These are phyloP conservation scores for Aspergillus tanneri DNA, from an alignment of 2,329 filamentous ascomycete species.

Conservation along the genomic window DNA sequence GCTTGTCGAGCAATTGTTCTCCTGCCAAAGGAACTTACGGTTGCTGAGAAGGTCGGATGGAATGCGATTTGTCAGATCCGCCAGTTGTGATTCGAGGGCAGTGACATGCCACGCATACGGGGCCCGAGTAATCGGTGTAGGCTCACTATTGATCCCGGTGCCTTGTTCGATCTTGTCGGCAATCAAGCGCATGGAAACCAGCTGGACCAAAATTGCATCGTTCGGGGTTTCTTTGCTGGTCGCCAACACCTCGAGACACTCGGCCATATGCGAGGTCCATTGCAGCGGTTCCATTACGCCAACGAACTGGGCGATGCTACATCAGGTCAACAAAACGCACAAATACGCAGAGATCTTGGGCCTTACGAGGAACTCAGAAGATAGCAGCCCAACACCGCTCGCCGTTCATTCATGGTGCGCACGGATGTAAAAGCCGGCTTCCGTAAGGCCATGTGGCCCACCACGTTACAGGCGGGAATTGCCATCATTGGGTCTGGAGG, in stretches of 20 bases:
- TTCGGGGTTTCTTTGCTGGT: constrained; percentile 47
- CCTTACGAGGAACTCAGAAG: constrained; percentile 12
- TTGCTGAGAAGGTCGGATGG: constrained; percentile 6
- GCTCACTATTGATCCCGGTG: constrained; percentile 1
- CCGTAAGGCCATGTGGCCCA: not conserved
- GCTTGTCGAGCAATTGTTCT: no score
- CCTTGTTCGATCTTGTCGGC: constrained; percentile 6
- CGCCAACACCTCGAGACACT: constrained; percentile 50
- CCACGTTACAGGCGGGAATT: not conserved
- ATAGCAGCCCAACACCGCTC: constrained; percentile 13
- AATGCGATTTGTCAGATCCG: not conserved
- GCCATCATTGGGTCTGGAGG: not conserved
- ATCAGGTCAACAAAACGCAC: not conserved
- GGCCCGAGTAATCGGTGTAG: not conserved
- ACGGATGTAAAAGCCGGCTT: not conserved
- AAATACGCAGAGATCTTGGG: no score
- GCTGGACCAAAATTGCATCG: constrained; percentile 48
- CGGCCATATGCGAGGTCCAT: constrained; percentile 60
- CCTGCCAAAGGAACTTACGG: constrained; percentile 3
- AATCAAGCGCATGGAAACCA: constrained; percentile 8
- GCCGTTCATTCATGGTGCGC: constrained; percentile 15
- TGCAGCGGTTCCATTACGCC: constrained; percentile 51
- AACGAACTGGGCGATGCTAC: constrained; percentile 37
- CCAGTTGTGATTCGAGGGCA: constrained; percentile 7
- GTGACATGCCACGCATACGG: constrained; percentile 4